These are phyloP conservation scores for Kodamaea kakaduensis DNA, from an alignment of 805 yeast genomes.

Conservation along the genomic window DNA sequence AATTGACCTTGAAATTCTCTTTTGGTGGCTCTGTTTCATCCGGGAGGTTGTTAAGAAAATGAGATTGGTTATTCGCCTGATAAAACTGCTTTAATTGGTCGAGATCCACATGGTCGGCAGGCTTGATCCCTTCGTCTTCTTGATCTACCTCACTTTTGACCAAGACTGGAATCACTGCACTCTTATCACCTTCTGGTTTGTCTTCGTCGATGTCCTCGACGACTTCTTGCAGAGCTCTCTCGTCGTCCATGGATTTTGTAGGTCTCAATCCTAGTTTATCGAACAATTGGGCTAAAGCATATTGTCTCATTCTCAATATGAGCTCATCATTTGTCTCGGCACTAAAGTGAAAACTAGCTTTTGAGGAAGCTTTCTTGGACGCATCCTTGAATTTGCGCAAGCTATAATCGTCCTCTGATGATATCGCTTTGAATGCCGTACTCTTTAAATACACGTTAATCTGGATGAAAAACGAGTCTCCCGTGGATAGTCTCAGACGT, in stretches of 20 bases:
- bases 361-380: constrained; percentile 6
- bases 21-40: constrained; percentile 52
- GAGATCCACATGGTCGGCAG: constrained; percentile 46
- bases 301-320: constrained; percentile 48
- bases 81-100: constrained; percentile 78
- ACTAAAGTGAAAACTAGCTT: constrained; percentile 21
- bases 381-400: constrained; percentile 14
- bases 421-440: constrained; percentile 28
- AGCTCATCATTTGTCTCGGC: constrained; percentile 55
- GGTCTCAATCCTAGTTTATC: constrained; percentile 41
- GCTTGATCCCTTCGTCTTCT: constrained; percentile 13
- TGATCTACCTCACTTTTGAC: constrained; percentile 3
- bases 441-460: constrained; percentile 57
- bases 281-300: constrained; percentile 53
- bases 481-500: constrained; percentile 52
- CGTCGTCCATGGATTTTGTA: constrained; percentile 12
- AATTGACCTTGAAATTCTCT: constrained; percentile 48
- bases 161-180: not conserved
- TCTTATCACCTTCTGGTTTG: constrained; percentile 4
- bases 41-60: constrained; percentile 53
- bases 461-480: constrained; percentile 71
- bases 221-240: not conserved
- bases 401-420: constrained; percentile 8
- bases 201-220: constrained; percentile 4
- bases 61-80: constrained; percentile 62